Conservation (phyloP, 2,329 filamentous ascomycete genomes). For the Fusarium sp. region DNA sequence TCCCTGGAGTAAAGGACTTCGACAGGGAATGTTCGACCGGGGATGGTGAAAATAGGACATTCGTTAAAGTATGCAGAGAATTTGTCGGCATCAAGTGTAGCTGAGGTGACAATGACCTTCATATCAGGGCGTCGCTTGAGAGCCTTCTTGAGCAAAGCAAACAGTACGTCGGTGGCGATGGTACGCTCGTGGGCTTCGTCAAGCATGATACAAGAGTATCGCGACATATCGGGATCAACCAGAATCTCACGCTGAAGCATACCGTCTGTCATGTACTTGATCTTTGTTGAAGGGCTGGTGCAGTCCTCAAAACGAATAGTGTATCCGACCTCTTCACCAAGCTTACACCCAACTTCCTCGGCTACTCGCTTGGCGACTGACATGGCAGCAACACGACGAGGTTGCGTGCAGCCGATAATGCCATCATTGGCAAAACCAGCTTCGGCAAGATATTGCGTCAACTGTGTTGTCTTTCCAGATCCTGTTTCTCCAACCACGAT, state of each 20-base stretch:
- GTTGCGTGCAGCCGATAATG: constrained; percentile 96
- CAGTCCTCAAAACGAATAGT: constrained; percentile 98
- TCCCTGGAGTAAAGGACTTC: constrained; percentile 96
- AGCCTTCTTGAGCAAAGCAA: constrained; percentile 94
- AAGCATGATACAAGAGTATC: constrained; percentile 97
- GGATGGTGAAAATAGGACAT: constrained; percentile 96
- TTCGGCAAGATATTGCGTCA: constrained; percentile 95
- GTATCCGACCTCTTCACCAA: constrained; percentile 95
- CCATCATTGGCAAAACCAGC: constrained; percentile 88
- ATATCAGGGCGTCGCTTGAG: constrained; percentile 86
- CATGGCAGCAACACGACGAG: constrained; percentile 96
- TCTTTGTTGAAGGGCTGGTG: constrained; percentile 86
- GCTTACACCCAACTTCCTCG: constrained; percentile 90
- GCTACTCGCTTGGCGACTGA: constrained; percentile 97
- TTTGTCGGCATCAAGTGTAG: constrained; percentile 96
- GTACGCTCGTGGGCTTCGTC: constrained; percentile 98
- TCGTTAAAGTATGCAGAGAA: constrained; percentile 97
- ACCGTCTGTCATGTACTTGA: constrained; percentile 99
- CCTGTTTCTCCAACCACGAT: constrained; percentile 98
- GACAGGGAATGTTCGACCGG: constrained; percentile 93
- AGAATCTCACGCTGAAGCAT: constrained; percentile 97
- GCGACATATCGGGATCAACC: constrained; percentile 86
- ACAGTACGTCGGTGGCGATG: constrained; percentile 94
- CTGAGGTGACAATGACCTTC: constrained; percentile 95
- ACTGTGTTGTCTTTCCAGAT: constrained; percentile 95